phyloP scores from a whole-genome alignment of 2,329 filamentous ascomycete genomes.

The Fusarium mexicanum region DNA sequence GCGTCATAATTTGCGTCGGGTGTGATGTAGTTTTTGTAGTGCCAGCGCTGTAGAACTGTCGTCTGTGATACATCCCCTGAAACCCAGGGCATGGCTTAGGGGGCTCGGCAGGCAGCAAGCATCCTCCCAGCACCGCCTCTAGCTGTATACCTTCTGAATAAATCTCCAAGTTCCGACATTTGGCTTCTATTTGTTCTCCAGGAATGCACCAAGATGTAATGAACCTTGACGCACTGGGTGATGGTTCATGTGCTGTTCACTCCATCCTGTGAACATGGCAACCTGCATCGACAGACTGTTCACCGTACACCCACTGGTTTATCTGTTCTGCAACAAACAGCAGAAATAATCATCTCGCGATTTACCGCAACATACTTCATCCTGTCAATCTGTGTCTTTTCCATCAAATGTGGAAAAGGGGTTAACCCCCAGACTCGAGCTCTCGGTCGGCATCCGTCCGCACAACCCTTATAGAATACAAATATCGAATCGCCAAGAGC shows the following conservation, averaged over 20 bases:
- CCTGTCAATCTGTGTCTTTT: background rate
- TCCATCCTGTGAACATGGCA: background rate
- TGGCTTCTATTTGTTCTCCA: background rate
- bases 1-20: background rate
- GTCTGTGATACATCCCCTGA: background rate
- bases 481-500: background rate
- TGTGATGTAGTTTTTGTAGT: background rate
- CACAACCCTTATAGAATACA: background rate
- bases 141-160: background rate
- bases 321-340: background rate
- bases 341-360: background rate
- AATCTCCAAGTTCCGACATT: background rate
- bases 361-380: no score
- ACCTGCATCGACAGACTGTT: background rate
- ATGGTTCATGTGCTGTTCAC: background rate
- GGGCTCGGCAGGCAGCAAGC: slow-evolving; percentile 5
- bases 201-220: background rate
- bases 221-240: background rate
- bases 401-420: background rate
- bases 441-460: background rate
- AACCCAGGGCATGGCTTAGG: background rate
- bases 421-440: background rate
- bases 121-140: background rate
- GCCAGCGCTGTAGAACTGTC: background rate
- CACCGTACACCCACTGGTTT: background rate